Base-by-base conservation (phyloP, 345 rosid species). In the Citrus inodora region DNA sequence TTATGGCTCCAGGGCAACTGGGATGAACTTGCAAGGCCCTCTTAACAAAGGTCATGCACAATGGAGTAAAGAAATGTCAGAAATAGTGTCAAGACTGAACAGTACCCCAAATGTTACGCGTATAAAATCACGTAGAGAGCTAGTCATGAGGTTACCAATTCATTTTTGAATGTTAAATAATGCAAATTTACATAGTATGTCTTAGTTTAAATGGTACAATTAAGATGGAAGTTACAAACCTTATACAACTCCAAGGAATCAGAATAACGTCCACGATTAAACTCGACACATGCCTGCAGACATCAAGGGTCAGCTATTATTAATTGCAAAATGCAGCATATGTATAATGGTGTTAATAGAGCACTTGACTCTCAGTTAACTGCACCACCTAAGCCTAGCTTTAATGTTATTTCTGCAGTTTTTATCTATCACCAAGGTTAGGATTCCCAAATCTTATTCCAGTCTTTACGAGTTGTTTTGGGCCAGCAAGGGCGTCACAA, bases 251-350 rank as follows among this genome's bases (percentile, higher is more conserved):
- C 89, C 92, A 96, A 84, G 24, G 99, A 94, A 76, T 96, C 99
- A 40, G 87, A 81, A 88, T 86, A 96, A 71, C 86, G 93, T 42
- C 97, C 92, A 11, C 91, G 90, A 51, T 88, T 88, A 83, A 89
- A 96, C 85, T 96, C 98, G 51, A 94, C 95, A 80, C 97, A 94
- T 70, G 98, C 99, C 99, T 94, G 87, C 81, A 85, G 77, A 87
- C 27, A 51, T 75, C n/a, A 55, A 78, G 40, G 67, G 38, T n/a
- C 46, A 42, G 77, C 79, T 67, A 73, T 58, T 70, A 40, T 62
- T 73, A 40, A 63, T 35, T 75, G 53, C 55, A 78, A 56, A 14
- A 67, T 61, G 60, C 19, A 32, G 48, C 10, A 73, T 6, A 56
- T 28, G 10, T 38, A 14, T 25, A 37, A n/a, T 66, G 21, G 62